phyloP scores from a whole-genome alignment of 2,329 filamentous ascomycete species.

The Colletotrichum plurivorum region DNA sequence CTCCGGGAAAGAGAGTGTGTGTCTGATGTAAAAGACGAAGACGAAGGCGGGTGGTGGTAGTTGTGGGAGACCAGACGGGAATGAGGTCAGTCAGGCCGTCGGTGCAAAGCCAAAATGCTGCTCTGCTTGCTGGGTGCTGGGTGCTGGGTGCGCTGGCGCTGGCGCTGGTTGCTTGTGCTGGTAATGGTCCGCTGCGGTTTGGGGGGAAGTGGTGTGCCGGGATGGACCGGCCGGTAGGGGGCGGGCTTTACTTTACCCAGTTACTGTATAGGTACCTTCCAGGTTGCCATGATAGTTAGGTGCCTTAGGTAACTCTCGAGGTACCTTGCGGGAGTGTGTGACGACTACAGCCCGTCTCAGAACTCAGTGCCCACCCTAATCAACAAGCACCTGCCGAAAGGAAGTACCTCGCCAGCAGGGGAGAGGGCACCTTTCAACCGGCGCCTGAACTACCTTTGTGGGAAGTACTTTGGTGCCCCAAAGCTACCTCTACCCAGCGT shows the following conservation, averaged over 20 bases:
- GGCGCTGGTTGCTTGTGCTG: conserved; percentile 1
- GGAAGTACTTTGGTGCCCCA: not conserved
- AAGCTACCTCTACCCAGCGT: conserved; percentile 11
- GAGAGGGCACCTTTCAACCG: not conserved
- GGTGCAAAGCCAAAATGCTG: conserved; percentile 34
- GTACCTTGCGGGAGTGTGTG: conserved; percentile 11
- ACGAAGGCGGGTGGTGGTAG: conserved; percentile 28
- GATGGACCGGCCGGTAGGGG: conserved; percentile 30
- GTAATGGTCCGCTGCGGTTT: not conserved
- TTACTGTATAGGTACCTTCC: too few relatives aligned
- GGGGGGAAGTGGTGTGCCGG: conserved; percentile 18
- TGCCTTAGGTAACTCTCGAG: not conserved
- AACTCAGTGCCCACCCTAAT: conserved; percentile 18
- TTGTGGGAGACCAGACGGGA: conserved; percentile 37
- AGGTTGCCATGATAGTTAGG: too few relatives aligned
- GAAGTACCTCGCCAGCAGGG: conserved; percentile 30
- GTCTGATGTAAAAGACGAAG: conserved; percentile 40
- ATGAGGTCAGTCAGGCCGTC: conserved; percentile 39
- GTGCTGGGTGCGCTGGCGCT: conserved; percentile 18
- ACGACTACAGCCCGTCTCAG: conserved; percentile 35
- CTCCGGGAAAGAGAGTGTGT: conserved; percentile 21
- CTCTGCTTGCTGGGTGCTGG: conserved; percentile 23
- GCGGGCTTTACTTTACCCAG: conserved; percentile 13
- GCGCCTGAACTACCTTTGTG: conserved; percentile 2
- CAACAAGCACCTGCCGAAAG: conserved; percentile 30